Evolutionary conservation across 176 grass and related monocot species (phyloP).

Genomic region (Cenchrus fungigraminus): DNA sequence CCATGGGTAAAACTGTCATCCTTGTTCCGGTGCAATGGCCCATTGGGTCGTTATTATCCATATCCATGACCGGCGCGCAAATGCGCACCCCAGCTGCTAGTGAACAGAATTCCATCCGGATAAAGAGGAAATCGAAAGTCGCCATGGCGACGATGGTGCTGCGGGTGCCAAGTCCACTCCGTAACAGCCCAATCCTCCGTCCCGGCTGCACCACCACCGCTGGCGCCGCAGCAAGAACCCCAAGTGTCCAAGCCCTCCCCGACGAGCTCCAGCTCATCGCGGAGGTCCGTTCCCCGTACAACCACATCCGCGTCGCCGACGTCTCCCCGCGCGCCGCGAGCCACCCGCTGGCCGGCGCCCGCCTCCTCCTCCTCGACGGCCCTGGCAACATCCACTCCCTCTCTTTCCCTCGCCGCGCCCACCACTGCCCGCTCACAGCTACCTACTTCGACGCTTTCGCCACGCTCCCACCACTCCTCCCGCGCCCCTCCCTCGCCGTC

Average conservation of each 20-base stretch:
- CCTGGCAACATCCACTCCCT: constrained; percentile 88
- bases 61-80: too few relatives aligned
- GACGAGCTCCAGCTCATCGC: constrained; percentile 68
- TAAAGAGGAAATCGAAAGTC: neutral
- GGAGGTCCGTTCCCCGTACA: constrained; percentile 61
- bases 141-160: neutral
- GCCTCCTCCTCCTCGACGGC: constrained; percentile 82
- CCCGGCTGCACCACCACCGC: neutral
- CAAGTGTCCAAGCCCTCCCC: neutral
- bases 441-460: constrained; percentile 84
- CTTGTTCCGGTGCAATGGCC: too few relatives aligned
- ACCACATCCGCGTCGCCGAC: constrained; percentile 81
- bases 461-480: constrained; percentile 68
- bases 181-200: neutral
- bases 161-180: neutral
- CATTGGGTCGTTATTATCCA: too few relatives aligned
- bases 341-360: constrained; percentile 81
- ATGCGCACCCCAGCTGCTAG: too few relatives aligned
- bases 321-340: constrained; percentile 63
- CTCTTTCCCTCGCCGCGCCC: constrained; percentile 49
- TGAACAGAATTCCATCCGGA: too few relatives aligned
- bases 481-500: constrained; percentile 57
- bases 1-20: too few relatives aligned
- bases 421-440: constrained; percentile 45
- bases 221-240: neutral